These are phyloP conservation scores for Rutidosis leptorrhynchoides DNA, from an alignment of 129 eudicot genomes.

Conservation along the genomic window DNA sequence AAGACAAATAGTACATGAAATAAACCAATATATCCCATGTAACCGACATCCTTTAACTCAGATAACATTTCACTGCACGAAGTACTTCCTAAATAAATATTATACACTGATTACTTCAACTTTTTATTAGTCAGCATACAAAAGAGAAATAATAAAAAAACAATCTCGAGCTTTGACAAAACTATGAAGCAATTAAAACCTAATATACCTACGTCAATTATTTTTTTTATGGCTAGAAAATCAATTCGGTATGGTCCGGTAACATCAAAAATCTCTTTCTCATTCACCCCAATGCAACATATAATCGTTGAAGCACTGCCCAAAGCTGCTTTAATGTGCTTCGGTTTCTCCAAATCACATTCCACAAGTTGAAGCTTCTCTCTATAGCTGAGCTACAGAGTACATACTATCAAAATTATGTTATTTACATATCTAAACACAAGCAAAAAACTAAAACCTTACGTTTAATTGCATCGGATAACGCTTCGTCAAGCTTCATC, in stretches of 20 bases:
- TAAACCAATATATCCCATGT: too few relatives aligned
- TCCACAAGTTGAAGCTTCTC: conserved; percentile 92
- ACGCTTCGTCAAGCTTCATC: conserved; percentile 57
- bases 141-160: not conserved
- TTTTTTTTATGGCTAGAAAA: conserved; percentile 84
- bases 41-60: too few relatives aligned
- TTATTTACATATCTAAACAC: conserved; percentile 22
- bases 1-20: too few relatives aligned
- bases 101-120: too few relatives aligned
- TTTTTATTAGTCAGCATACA: not conserved
- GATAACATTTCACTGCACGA: too few relatives aligned
- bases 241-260: conserved; percentile 95
- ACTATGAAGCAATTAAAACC: not conserved
- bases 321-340: conserved; percentile 63
- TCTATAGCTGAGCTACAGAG: conserved; percentile 98
- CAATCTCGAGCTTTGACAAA: not conserved
- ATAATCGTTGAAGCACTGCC: conserved; percentile 71
- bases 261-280: conserved; percentile 85
- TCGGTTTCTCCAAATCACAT: conserved; percentile 80
- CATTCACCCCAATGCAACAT: conserved; percentile 98
- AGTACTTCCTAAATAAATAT: too few relatives aligned
- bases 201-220: conserved; percentile 81
- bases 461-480: conserved; percentile 60
- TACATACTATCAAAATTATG: conserved; percentile 56
- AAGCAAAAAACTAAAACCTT: conserved; percentile 34